Base-by-base conservation (phyloP, 192 early-diverging fungal genomes). In the Coemansia sp. region DNA sequence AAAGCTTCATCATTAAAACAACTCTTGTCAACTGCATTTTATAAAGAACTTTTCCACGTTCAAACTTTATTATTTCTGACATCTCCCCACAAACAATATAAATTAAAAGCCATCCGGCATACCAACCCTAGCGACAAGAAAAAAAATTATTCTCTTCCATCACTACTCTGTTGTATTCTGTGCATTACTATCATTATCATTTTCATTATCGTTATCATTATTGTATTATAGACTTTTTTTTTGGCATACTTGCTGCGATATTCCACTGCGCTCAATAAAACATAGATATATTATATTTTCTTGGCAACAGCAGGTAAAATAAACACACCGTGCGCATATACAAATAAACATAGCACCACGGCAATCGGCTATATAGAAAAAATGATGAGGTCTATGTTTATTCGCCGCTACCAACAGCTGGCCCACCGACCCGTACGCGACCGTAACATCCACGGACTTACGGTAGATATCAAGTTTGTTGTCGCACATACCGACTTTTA, bases 381-480 rank as follows among this genome's bases (percentile, higher is more conserved):
- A n/a, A n/a, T n/a, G n/a, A n/a, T 60, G 51, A 29, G 28, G n/a
- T 32, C 27, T 14, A 9, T 46, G 4, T 64, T 65, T 54, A 39
- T 58, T 46, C 23, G 56, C 3, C 48, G 47, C 11, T 45, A 62
- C 18, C 27, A 55, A 2, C 42, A 25, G 13, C 34, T 54, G 16
- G 10, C 27, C 34, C 45, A n/a, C 18, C 20, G 45, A 13, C 67
- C 55, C 18, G 14, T 22, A 18, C n/a, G 32, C 9, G 46, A 58
- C 45, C 62, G 61, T 34, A 71, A 72, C 45, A n/a, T 11, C 16
- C 58, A 55, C 28, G 45, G 36, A 7, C 63, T 78, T 30, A 65
- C 42, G 13, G 69, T 78, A 0, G 75, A 78, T 25, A 78, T 69
- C 2, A 36, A 60, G 34, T 78, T 78, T 65, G 66, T 78, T 18